Conservation (phyloP, 495 filamentous ascomycete genomes). For the Astrothelium subdiscretum region DNA sequence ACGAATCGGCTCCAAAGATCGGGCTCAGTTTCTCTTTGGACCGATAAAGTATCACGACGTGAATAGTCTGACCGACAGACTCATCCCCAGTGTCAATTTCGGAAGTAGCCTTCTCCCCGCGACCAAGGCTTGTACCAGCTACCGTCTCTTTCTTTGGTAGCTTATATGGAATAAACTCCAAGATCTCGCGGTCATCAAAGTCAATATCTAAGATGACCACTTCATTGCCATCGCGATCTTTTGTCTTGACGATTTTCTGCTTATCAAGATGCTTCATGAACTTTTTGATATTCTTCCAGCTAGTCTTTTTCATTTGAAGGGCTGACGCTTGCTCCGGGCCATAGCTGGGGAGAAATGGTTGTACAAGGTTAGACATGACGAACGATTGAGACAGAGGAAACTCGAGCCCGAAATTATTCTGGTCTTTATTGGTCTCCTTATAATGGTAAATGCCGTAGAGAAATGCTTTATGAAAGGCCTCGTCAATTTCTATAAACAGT, state of each 20-base stretch:
- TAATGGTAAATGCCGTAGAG: conserved; percentile 49
- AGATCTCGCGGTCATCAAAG: conserved; percentile 44
- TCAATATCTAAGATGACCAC: conserved; percentile 56
- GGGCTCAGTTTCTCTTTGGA: conserved; percentile 47
- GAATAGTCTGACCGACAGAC: conserved; percentile 46
- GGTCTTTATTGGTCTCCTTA: conserved; percentile 39
- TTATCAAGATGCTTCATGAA: conserved; percentile 65
- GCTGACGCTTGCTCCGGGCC: conserved; percentile 42
- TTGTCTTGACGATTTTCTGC: conserved; percentile 47
- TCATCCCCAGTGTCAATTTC: conserved; percentile 33
- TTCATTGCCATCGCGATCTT: conserved; percentile 56
- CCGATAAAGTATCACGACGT: conserved; percentile 41
- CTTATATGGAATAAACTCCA: conserved; percentile 51
- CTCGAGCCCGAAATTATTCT: conserved; percentile 41
- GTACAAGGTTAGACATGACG: conserved; percentile 52
- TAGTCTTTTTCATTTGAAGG: conserved; percentile 63
- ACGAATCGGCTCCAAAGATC: conserved; percentile 39
- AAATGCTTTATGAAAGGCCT: conserved; percentile 56
- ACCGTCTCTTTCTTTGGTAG: conserved; percentile 44
- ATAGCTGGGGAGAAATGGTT: conserved; percentile 55
- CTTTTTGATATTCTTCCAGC: conserved; percentile 63
- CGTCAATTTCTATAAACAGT: conserved; percentile 48
- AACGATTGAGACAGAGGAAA: conserved; percentile 55
- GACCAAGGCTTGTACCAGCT: conserved; percentile 26
- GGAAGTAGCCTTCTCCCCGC: conserved; percentile 34